Evolutionary conservation across 768 basidiomycete genomes (phyloP), one percentile per base, ranked within the genome.

Genomic region (Gymnopilus dilepis): DNA sequence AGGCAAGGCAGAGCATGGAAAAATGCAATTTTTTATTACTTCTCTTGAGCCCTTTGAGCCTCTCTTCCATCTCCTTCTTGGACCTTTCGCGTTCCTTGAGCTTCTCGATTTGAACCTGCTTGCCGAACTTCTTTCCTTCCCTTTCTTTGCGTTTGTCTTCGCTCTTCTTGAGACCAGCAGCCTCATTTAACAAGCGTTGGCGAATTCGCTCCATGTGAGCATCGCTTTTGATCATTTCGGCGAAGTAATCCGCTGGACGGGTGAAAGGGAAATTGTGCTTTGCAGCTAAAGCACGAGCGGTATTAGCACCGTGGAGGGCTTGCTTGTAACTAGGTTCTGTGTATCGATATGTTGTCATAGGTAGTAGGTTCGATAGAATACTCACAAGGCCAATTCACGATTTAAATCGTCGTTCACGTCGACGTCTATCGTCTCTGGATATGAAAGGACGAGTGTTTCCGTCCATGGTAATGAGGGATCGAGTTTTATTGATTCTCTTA

Each of bases 221-320:
- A 69, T 99, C 97, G 31, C 89, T 90, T 76, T 99, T 98, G 67
- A 98, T 91, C 97, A 99, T 99, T 77, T 99, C 97, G 22, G 97
- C 97, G 65, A 97, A 99, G 74, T 95, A 99, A 76, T 98, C 97
- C 0, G 86, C 68, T 0, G 97, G 97, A 13, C 97, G 90, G 9
- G 92, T 91, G 77, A 97, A 99, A 0, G 95, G 88, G 61, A 95
- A 79, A 22, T 87, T 84, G 72, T 89, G 84, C 68, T 92, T 89
- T 12, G 83, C 77, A n/a, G 93, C 93, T n/a, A 95, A 85, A 2
- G 81, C 71, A 54, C 86, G 87, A 2, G 95, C 95, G 26, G 82
- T 76, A 56, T 89, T 85, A n/a, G 90, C 95, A 40, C 88, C 78
- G 62, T 95, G 89, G 0, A 99, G 80, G 4, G 96, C 95, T 76